These are phyloP conservation scores for Monosporascus sp. DNA, from an alignment of 2,329 filamentous ascomycete species.

Conservation along the genomic window DNA sequence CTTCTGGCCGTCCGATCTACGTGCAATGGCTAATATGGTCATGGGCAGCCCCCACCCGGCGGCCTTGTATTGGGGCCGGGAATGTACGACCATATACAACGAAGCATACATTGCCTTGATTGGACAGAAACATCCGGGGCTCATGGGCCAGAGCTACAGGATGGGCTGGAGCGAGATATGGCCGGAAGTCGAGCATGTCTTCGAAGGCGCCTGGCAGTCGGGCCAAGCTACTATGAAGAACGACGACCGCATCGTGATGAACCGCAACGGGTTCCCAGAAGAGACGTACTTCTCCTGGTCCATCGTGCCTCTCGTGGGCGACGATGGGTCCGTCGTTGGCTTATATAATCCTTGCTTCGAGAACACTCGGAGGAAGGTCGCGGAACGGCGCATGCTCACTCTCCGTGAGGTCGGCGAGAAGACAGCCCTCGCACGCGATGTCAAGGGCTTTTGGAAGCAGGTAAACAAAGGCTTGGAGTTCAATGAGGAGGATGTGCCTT, in stretches of 20 bases:
- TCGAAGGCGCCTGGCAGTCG: constrained; percentile 60
- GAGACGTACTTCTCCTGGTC: constrained; percentile 83
- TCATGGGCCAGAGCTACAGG: constrained; percentile 70
- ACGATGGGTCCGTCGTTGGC: constrained; percentile 68
- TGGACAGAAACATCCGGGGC: constrained; percentile 67
- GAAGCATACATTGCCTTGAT: constrained; percentile 67
- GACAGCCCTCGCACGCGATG: constrained; percentile 65
- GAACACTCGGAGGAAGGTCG: constrained; percentile 72
- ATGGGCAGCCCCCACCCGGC: constrained; percentile 74
- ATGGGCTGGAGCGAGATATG: constrained; percentile 72
- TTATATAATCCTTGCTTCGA: constrained; percentile 79
- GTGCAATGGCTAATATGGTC: constrained; percentile 75
- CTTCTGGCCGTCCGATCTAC: constrained; percentile 64
- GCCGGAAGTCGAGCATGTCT: constrained; percentile 63
- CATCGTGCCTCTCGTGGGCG: constrained; percentile 70
- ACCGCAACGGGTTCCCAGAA: constrained; percentile 64
- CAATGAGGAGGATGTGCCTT: constrained; percentile 72
- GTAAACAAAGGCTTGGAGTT: constrained; percentile 64
- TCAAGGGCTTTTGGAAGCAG: constrained; percentile 68
- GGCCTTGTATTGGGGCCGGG: constrained; percentile 74
- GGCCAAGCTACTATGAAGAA: constrained; percentile 82
- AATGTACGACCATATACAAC: constrained; percentile 66
- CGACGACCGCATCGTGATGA: constrained; percentile 71
- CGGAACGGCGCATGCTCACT: constrained; percentile 74
- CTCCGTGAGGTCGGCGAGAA: constrained; percentile 72